phyloP scores from a whole-genome alignment of 805 yeast genomes.

The Candida namnaoensis region DNA sequence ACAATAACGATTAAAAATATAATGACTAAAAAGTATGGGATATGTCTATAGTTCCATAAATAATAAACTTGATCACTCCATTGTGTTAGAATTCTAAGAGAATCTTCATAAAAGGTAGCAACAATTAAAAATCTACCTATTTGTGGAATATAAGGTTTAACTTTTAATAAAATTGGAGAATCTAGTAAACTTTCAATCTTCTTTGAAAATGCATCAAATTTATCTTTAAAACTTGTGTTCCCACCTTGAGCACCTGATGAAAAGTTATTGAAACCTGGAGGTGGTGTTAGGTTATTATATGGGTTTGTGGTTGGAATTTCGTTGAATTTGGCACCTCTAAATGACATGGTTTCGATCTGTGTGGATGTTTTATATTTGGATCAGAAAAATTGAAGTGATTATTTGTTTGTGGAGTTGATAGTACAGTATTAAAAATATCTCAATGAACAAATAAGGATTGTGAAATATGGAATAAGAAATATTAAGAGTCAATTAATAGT shows the following conservation, averaged over 20 bases:
- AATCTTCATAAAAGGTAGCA: slow-evolving; percentile 89
- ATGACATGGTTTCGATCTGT: slow-evolving; percentile 4
- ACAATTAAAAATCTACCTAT: slow-evolving; percentile 87
- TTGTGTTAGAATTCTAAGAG: slow-evolving; percentile 73
- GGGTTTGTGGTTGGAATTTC: slow-evolving; percentile 15
- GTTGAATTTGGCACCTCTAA: slow-evolving; percentile 19
- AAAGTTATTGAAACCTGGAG: slow-evolving; percentile 2
- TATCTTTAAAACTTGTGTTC: slow-evolving; percentile 5
- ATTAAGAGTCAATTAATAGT: too few species aligned
- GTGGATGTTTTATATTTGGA: too few species aligned
- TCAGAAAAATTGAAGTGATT: too few species aligned
- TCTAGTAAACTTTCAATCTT: slow-evolving; percentile 47
- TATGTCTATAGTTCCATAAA: slow-evolving; percentile 68
- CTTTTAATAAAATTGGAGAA: slow-evolving; percentile 31
- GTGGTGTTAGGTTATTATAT: slow-evolving; percentile 4
- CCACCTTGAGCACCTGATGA: too few species aligned
- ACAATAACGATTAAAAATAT: slow-evolving; percentile 60
- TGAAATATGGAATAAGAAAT: too few species aligned
- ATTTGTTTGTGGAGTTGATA: too few species aligned
- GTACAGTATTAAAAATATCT: too few species aligned
- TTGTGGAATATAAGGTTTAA: slow-evolving; percentile 74
- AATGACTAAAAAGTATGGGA: slow-evolving; percentile 72
- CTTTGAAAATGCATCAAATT: slow-evolving; percentile 43
- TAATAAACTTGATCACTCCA: slow-evolving; percentile 90
- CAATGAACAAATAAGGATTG: too few species aligned